Evolutionary conservation across 768 basidiomycete species (phyloP).

Genomic region (Epithele typhae): DNA sequence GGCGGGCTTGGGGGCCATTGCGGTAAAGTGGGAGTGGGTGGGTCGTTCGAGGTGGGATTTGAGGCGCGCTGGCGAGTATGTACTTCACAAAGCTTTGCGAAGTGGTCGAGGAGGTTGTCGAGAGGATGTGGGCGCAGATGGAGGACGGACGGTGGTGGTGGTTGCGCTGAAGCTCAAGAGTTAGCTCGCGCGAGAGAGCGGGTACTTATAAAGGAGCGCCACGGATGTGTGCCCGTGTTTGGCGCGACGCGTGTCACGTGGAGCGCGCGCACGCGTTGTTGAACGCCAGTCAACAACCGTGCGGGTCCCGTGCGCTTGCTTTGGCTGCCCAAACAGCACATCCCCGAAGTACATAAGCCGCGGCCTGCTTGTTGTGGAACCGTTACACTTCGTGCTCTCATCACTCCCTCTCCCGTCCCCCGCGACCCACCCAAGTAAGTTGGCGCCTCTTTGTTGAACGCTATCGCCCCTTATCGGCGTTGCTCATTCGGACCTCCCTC

Average conservation of each 20-base stretch:
- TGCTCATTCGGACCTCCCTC: neutral
- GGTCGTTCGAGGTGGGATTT: conserved; percentile 42
- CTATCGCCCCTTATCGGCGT: too few relatives aligned
- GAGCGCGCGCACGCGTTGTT: conserved; percentile 21
- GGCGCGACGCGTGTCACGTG: conserved; percentile 21
- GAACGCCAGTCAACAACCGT: conserved; percentile 22
- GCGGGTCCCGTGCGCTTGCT: conserved; percentile 15
- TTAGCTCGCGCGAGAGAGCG: conserved; percentile 2
- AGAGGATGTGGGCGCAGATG: neutral
- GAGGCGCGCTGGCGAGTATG: neutral
- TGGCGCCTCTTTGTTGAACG: too few relatives aligned
- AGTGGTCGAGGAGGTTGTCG: neutral
- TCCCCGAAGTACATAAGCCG: conserved; percentile 11
- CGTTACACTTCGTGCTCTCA: conserved; percentile 1
- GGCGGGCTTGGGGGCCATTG: conserved; percentile 71
- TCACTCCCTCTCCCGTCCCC: neutral
- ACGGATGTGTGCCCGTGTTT: conserved; percentile 17
- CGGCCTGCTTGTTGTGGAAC: neutral
- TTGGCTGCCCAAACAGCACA: neutral
- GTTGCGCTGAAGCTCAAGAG: conserved; percentile 6
- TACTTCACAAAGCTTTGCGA: neutral
- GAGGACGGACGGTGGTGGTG: conserved; percentile 8
- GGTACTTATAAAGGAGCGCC: conserved; percentile 26
- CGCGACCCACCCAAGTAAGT: too few relatives aligned
- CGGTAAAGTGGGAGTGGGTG: conserved; percentile 48